phyloP scores from a whole-genome alignment of 495 filamentous ascomycete species.

The Penicillium paxilli region DNA sequence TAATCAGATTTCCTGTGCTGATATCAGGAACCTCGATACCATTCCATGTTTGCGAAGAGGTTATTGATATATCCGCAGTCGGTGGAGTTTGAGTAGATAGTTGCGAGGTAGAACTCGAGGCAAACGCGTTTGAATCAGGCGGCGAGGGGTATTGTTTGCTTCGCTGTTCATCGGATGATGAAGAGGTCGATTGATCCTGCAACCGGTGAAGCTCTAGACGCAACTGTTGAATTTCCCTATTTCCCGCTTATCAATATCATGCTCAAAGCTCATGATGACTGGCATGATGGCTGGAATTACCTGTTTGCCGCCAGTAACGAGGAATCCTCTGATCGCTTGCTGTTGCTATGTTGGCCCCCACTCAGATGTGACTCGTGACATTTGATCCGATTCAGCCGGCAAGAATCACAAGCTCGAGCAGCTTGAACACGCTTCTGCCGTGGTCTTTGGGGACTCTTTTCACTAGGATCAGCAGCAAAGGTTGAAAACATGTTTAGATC shows the following conservation, averaged over 20 bases:
- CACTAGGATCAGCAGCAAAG: conserved; percentile 4
- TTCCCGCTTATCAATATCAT: neutral
- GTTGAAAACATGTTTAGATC: conserved; percentile 7
- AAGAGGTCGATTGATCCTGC: conserved; percentile 27
- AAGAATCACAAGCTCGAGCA: conserved; percentile 49
- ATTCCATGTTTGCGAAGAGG: conserved; percentile 10
- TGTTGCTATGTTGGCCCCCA: conserved; percentile 40
- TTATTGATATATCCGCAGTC: neutral
- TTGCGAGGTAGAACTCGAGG: neutral
- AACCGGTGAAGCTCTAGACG: conserved; percentile 36
- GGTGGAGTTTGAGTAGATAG: neutral
- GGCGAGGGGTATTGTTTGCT: conserved; percentile 1
- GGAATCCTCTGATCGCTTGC: conserved; percentile 21
- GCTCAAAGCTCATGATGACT: neutral
- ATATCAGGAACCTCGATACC: conserved; percentile 14
- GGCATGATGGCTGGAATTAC: conserved; percentile 3
- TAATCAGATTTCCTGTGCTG: conserved; percentile 12
- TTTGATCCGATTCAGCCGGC: conserved; percentile 46
- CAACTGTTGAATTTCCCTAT: conserved; percentile 43
- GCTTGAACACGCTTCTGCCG: conserved; percentile 35
- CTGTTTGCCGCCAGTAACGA: conserved; percentile 23
- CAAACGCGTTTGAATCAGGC: neutral
- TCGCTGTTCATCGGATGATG: neutral
- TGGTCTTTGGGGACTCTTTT: neutral
- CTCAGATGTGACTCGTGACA: conserved; percentile 42